A percentile compares a stretch with the other conserved stretches of the same genome.
Evolutionary conservation across 129 eudicot genomes (phyloP).

Genomic region (Arctium lappa): DNA sequence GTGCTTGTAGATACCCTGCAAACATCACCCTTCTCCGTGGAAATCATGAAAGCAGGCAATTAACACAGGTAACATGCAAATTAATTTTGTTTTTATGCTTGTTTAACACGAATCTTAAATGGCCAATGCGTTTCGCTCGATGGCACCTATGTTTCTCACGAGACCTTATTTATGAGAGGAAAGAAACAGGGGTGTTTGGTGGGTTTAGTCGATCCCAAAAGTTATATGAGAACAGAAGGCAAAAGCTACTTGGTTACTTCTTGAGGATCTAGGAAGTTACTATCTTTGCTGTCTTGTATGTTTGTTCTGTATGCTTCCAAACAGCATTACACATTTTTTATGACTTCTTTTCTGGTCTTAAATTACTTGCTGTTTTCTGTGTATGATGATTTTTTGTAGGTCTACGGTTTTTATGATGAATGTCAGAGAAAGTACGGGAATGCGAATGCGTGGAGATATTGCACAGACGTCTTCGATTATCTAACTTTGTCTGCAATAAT

Average conservation of each 20-base stretch:
- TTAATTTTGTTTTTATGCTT: not conserved
- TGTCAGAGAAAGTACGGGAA: conserved; percentile 98
- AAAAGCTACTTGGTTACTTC: not conserved
- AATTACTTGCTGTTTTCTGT: not conserved
- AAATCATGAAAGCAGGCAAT: conserved; percentile 97
- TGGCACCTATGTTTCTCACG: not conserved
- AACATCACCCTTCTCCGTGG: conserved; percentile 96
- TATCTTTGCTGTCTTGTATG: not conserved
- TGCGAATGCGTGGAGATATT: conserved; percentile 99
- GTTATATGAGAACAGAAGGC: too few species aligned
- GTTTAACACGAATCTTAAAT: not conserved
- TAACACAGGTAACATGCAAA: conserved; percentile 67
- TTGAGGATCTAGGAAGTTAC: not conserved
- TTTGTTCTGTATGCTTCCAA: not conserved
- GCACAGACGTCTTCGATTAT: conserved; percentile 98
- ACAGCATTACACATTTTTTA: not conserved
- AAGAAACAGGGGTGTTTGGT: not conserved
- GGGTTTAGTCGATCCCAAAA: not conserved
- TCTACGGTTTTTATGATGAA: conserved; percentile 95
- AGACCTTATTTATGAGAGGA: not conserved
- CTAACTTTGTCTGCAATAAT: conserved; percentile 94
- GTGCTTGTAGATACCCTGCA: conserved; percentile 80
- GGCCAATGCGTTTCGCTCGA: not conserved
- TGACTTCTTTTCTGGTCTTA: not conserved
- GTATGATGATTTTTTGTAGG: conserved; percentile 35